Conservation (phyloP, 176 grass and related monocot species). For the Bolboschoenus planiculmis region DNA sequence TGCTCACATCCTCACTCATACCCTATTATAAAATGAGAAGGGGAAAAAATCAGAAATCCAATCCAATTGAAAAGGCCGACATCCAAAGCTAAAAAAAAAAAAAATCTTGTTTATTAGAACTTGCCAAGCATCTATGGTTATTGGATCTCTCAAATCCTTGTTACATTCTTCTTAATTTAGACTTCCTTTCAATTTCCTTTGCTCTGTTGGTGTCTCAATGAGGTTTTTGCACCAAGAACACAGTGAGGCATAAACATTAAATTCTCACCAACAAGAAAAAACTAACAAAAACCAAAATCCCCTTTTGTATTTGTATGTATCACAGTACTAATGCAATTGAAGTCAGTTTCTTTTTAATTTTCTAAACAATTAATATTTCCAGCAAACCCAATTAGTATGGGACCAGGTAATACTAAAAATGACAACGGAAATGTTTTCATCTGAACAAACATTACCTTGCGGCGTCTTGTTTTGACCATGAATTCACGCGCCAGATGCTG, state of each 20-base stretch:
- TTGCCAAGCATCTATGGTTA: background rate
- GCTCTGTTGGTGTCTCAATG: background rate
- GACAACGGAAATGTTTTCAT: background rate
- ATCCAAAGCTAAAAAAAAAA: background rate
- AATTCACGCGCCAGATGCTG: constrained; percentile 96
- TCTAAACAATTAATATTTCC: background rate
- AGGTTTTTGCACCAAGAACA: background rate
- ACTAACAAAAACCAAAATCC: background rate
- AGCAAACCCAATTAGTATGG: background rate
- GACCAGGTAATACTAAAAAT: background rate
- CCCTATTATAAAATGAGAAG: constrained; percentile 41
- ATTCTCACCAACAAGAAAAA: background rate
- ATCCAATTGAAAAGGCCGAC: background rate
- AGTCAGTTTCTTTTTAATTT: background rate
- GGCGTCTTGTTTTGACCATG: constrained; percentile 90
- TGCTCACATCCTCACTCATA: constrained; percentile 98
- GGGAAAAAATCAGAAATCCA: background rate
- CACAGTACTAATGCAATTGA: background rate
- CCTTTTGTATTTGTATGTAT: background rate
- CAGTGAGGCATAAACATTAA: background rate
- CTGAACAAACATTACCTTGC: constrained; percentile 26
- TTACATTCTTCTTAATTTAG: background rate
- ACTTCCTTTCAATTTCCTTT: constrained; percentile 42
- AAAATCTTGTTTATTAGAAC: background rate
- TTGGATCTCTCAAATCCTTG: background rate